These are phyloP conservation scores for Symbiodinium natans DNA, from an alignment of 73 alveolate genomes.

Conservation along the genomic window DNA sequence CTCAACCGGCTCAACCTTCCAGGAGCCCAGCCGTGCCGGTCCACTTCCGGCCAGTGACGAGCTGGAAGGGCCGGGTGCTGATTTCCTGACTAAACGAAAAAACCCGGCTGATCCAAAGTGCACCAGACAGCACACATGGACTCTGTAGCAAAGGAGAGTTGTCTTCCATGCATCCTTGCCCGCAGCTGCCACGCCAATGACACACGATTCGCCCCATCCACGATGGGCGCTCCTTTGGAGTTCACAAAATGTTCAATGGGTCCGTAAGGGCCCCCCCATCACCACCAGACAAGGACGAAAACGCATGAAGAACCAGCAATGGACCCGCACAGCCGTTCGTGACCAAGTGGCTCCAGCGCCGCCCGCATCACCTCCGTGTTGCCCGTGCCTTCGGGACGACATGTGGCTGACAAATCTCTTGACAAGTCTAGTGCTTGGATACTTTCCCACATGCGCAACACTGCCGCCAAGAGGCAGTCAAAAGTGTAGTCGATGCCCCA, in stretches of 20 bases:
- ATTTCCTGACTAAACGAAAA: conserved; percentile 90
- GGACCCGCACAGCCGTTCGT: not conserved
- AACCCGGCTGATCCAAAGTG: too few relatives aligned
- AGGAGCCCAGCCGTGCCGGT: conserved; percentile 95
- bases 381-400: conserved; percentile 95
- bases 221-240: conserved; percentile 96
- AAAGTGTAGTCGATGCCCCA: conserved; percentile 98
- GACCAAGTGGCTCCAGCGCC: conserved; percentile 96
- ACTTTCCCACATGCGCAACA: not conserved
- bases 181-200: conserved; percentile 98
- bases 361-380: conserved; percentile 96
- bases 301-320: too few relatives aligned
- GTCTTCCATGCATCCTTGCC: too few relatives aligned
- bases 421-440: too few relatives aligned
- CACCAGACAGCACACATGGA: too few relatives aligned
- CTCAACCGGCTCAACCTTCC: too few relatives aligned
- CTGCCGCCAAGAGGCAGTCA: conserved; percentile 95
- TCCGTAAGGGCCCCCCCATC: conserved; percentile 96
- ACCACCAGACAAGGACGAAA: too few relatives aligned
- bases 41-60: conserved; percentile 97
- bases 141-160: too few relatives aligned
- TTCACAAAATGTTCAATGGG: too few relatives aligned
- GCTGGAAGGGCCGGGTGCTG: conserved; percentile 96
- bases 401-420: too few relatives aligned
- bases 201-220: conserved; percentile 97